Evolutionary conservation across 1,139 yeast species (phyloP).

Genomic region (Debaryomyces psychrophilus): DNA sequence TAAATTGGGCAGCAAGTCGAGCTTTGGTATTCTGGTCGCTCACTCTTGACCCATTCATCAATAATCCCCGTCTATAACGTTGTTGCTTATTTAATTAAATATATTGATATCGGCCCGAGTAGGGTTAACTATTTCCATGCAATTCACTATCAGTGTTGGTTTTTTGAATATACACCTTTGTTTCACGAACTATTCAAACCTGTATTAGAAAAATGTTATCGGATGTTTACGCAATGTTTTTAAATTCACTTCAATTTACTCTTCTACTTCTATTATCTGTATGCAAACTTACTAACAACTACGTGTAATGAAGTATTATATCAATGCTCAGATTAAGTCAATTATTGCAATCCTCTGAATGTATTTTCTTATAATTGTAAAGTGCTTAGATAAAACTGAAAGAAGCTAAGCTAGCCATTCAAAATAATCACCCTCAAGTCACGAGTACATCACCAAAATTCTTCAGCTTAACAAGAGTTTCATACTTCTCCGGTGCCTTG

Average conservation of each 20-base stretch:
- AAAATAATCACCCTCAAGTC: constrained; percentile 5
- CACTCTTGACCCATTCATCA: constrained; percentile 24
- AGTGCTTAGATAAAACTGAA: not conserved
- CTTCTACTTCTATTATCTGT: not conserved
- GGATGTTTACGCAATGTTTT: not conserved
- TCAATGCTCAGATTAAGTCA: not conserved
- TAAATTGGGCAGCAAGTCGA: constrained; percentile 64
- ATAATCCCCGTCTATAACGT: not conserved
- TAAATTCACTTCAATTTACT: not conserved
- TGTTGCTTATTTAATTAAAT: not conserved
- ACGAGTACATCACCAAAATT: constrained; percentile 6
- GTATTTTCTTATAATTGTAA: not conserved
- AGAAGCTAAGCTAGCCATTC: constrained; percentile 4
- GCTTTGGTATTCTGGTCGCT: constrained; percentile 40
- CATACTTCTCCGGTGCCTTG: not conserved
- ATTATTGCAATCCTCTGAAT: not conserved
- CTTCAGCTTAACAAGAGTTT: not conserved
- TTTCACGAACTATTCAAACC: not conserved
- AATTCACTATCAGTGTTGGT: not conserved
- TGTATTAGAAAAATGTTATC: not conserved
- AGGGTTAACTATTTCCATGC: not conserved
- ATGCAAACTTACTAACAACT: not conserved
- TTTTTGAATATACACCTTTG: not conserved
- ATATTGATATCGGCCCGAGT: not conserved
- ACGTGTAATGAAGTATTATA: not conserved